Conservation (phyloP, 2,329 filamentous ascomycete genomes). For the Cladosporium sp. region DNA sequence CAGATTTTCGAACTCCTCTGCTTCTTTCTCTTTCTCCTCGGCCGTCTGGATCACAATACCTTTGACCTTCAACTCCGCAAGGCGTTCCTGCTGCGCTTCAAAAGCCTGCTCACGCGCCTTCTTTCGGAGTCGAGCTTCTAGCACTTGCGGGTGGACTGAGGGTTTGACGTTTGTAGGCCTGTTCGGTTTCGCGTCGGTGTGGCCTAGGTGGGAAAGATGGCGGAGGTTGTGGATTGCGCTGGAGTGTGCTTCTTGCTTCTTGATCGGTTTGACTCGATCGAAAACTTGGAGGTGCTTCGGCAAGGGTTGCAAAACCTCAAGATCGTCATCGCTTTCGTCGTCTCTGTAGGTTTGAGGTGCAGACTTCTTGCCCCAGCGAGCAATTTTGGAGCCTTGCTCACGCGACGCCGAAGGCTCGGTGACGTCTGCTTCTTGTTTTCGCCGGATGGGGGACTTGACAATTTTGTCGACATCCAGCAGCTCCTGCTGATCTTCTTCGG, state of each 20-base stretch:
- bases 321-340: conserved; percentile 40
- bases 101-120: conserved; percentile 75
- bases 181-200: conserved; percentile 43
- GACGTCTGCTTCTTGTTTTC: not conserved
- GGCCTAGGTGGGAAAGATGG: conserved; percentile 29
- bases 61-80: conserved; percentile 70
- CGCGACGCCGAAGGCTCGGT: not conserved
- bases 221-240: conserved; percentile 29
- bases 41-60: conserved; percentile 76
- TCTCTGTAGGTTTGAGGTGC: conserved; percentile 36
- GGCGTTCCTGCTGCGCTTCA: conserved; percentile 66
- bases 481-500: conserved; percentile 22
- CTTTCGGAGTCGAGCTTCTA: conserved; percentile 61
- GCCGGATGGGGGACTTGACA: conserved; percentile 22
- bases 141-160: conserved; percentile 61
- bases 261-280: conserved; percentile 31
- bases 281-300: conserved; percentile 25
- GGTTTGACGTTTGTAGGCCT: conserved; percentile 53
- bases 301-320: conserved; percentile 54
- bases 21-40: conserved; percentile 77
- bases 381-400: conserved; percentile 22
- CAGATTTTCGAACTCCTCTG: conserved; percentile 79
- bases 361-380: conserved; percentile 30
- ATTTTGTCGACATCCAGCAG: conserved; percentile 24
- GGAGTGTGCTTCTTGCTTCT: conserved; percentile 21